Evolutionary conservation across 2,329 filamentous ascomycete genomes (phyloP), one percentile per base, ranked within the genome.

Genomic region (Microcera coccophila): DNA sequence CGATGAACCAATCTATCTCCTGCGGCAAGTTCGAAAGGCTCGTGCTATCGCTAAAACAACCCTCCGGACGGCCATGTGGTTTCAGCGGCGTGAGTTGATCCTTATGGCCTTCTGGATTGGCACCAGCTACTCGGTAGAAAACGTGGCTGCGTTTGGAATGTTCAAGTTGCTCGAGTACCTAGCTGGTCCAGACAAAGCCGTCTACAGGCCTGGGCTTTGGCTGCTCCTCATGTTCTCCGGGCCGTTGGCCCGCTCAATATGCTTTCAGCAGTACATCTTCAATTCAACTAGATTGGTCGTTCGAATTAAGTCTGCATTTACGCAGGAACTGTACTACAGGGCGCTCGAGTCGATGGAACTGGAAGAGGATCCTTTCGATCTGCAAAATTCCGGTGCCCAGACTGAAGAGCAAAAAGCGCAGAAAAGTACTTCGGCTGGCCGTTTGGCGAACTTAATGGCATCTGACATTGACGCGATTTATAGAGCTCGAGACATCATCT

Each of bases 231-330:
- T 80, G 45, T 79, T 79, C 43, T 41, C 70, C 28, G 77, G 77
- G 0, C 75, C 75, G 1, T 21, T 67, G 31, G 55, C 62, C 3
- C 71, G 73, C 12, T 76, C 78, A 3, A 50, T 79, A 33, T 59
- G 67, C 41, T 77, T 73, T 48, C 76, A 81, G 54, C 75, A 76
- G 50, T 81, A 81, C 55, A 67, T 80, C 24, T 81, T 80, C 51
- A 74, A 65, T 2, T 75, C 75, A 5, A 80, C 77, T 3, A 68
- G 75, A n/a, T 60, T 80, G 33, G 62, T 79, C 24, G 75, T 80
- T 26, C 73, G 78, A 19, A 62, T 79, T 42, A 79, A 78, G 52
- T 70, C 76, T 20, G 75, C 72, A 20, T 65, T 81, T 44, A 79
- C 76, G 0, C 76, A 80, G 50, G 78, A 81, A 54, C 66, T 81